phyloP scores from a whole-genome alignment of 257 asterid species.

The Scutellaria barbata region DNA sequence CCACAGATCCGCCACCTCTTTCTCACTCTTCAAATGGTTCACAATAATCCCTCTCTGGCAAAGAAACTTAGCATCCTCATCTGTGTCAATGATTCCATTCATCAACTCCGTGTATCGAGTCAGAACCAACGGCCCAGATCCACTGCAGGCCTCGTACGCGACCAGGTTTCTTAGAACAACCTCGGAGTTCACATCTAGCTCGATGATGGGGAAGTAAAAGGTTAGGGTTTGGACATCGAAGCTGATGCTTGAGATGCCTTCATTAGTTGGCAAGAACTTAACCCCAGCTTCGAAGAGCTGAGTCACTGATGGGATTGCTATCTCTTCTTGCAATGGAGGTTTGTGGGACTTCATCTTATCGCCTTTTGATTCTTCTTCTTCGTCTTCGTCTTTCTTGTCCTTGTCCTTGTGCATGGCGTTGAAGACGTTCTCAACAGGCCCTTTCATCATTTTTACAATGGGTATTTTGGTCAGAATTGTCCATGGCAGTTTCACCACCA shows the following conservation, averaged over 20 bases:
- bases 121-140: slow-evolving; percentile 56
- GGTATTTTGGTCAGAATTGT: slow-evolving; percentile 47
- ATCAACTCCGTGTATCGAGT: slow-evolving; percentile 66
- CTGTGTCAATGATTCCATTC: slow-evolving; percentile 69
- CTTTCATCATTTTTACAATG: slow-evolving; percentile 31
- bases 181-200: slow-evolving; percentile 42
- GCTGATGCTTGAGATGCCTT: slow-evolving; percentile 36
- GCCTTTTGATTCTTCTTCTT: not conserved
- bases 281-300: slow-evolving; percentile 43
- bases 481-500: slow-evolving; percentile 51
- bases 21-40: slow-evolving; percentile 71
- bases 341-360: slow-evolving; percentile 6
- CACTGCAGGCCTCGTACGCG: slow-evolving; percentile 55
- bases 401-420: slow-evolving; percentile 10
- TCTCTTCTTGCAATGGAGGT: slow-evolving; percentile 49
- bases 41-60: slow-evolving; percentile 59
- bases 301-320: slow-evolving; percentile 49
- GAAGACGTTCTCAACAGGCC: slow-evolving; percentile 41
- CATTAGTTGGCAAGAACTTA: slow-evolving; percentile 29
- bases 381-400: slow-evolving; percentile 22
- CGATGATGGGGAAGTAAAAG: slow-evolving; percentile 38
- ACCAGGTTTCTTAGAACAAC: slow-evolving; percentile 41
- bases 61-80: slow-evolving; percentile 54
- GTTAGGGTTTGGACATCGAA: slow-evolving; percentile 37
- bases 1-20: slow-evolving; percentile 71